phyloP scores from a whole-genome alignment of 176 grass and related monocot species.

The Pontederia crassipes region DNA sequence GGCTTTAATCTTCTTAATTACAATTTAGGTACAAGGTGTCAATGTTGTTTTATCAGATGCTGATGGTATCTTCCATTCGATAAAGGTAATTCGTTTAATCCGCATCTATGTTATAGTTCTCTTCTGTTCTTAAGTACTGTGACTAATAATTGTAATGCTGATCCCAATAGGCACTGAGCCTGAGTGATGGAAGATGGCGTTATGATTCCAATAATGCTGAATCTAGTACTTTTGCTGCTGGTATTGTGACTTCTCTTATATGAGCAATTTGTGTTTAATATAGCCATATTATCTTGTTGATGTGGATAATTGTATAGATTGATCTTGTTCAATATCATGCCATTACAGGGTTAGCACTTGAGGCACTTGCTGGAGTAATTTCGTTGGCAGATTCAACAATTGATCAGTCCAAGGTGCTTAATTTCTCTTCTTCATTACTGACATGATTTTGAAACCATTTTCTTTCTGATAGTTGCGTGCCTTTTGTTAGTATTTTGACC shows the following conservation, averaged over 20 bases:
- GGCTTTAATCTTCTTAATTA: neutral
- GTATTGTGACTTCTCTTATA: conserved; percentile 30
- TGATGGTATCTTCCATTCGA: conserved; percentile 69
- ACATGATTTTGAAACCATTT: neutral
- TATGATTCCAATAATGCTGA: conserved; percentile 84
- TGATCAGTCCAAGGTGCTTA: conserved; percentile 61
- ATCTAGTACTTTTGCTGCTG: conserved; percentile 90
- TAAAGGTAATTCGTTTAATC: conserved; percentile 45
- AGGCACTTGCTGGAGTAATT: conserved; percentile 72
- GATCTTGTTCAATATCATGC: conserved; percentile 7
- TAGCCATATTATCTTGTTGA: neutral
- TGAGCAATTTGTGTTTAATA: neutral
- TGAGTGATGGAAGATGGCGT: conserved; percentile 88
- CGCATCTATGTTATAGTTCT: neutral
- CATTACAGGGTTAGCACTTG: conserved; percentile 69
- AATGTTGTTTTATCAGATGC: conserved; percentile 45
- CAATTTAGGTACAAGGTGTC: conserved; percentile 59
- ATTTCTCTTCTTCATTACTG: too few species aligned
- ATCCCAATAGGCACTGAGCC: conserved; percentile 65
- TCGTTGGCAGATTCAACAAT: conserved; percentile 51
- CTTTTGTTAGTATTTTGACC: neutral
- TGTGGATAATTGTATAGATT: neutral
- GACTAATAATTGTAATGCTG: neutral
- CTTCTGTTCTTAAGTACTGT: neutral
- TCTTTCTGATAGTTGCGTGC: neutral